Base-by-base conservation (phyloP, 768 basidiomycete genomes). In the Agrocybe pediades region DNA sequence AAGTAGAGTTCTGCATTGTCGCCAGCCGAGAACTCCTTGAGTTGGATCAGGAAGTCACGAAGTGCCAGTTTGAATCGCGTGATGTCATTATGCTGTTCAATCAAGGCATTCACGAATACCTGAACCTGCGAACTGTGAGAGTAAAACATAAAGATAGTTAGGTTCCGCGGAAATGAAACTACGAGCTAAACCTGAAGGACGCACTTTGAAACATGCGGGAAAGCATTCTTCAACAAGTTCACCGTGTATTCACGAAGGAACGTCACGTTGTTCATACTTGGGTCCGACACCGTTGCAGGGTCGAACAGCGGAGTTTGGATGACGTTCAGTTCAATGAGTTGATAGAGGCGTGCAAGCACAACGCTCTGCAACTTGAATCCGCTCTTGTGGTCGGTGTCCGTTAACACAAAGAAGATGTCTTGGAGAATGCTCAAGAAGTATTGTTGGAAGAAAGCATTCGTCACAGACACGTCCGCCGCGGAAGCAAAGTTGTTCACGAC, bases 361-460 rank as follows among this genome's bases (percentile, higher is more conserved):
- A 92, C 75, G 62, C 90, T 91, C 72, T 98, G 95, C 55, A 95
- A 80, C 72, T 97, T 98, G 81, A 98, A 97, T 23, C 96, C 95
- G 63, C 92, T 95, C 85, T 98, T 98, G 80, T 99, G 96, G 71
- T 98, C 96, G 5, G 95, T 87, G 68, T 99, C 96, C 25, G 95
- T 98, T 41, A 99, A 79, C 39, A 98, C 96, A 62, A 92, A 98
- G 83, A 99, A 95, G 36, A 92, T 92, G 69, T 98, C 97, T 62
- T 95, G 94, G 29, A 97, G 78, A 64, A 98, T 86, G 66, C 87
- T 90, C 43, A 98, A 81, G 79, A 90, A 94, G 73, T 95, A 98
- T 68, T 91, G 90, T 68, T 93, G 90, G 88, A 96, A 98, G 83
- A 98, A 99, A 8, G 83, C 86, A 65, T 91, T 95, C 60, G 88